These are phyloP conservation scores for Populus davidiana DNA, from an alignment of 345 rosid species.

Conservation along the genomic window DNA sequence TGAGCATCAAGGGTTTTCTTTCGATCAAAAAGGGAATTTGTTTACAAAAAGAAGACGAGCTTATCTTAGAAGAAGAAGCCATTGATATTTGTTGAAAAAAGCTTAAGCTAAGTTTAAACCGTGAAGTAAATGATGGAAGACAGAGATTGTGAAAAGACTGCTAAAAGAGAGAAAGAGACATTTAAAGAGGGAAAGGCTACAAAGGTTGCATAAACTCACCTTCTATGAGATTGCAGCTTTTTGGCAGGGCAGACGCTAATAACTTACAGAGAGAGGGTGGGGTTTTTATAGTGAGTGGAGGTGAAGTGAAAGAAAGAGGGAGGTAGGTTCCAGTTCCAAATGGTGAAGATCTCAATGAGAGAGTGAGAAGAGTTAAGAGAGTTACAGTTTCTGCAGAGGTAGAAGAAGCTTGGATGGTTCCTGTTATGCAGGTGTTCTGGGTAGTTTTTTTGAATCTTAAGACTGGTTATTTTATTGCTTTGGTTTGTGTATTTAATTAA, in stretches of 20 bases:
- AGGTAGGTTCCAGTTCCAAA: neutral
- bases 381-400: neutral
- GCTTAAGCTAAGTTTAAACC: neutral
- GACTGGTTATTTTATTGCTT: conserved; percentile 21
- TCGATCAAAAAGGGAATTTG: conserved; percentile 15
- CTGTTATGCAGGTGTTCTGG: neutral
- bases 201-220: neutral
- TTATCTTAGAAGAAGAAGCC: conserved; percentile 10
- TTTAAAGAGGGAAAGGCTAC: neutral
- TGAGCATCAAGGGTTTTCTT: conserved; percentile 53
- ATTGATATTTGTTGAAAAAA: conserved; percentile 3
- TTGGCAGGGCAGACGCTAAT: neutral
- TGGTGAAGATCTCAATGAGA: conserved; percentile 22
- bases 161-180: conserved; percentile 3
- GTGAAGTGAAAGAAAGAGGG: neutral
- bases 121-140: neutral
- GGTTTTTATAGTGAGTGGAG: neutral
- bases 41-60: conserved; percentile 4
- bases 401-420: conserved; percentile 32
- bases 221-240: neutral
- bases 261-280: neutral
- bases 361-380: neutral
- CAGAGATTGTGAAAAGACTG: neutral
- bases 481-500: neutral
- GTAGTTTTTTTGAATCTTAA: conserved; percentile 31